Evolutionary conservation across 1,284 basidiomycete genomes (phyloP).

Genomic region (Ceratorhiza oryzae-sativae): DNA sequence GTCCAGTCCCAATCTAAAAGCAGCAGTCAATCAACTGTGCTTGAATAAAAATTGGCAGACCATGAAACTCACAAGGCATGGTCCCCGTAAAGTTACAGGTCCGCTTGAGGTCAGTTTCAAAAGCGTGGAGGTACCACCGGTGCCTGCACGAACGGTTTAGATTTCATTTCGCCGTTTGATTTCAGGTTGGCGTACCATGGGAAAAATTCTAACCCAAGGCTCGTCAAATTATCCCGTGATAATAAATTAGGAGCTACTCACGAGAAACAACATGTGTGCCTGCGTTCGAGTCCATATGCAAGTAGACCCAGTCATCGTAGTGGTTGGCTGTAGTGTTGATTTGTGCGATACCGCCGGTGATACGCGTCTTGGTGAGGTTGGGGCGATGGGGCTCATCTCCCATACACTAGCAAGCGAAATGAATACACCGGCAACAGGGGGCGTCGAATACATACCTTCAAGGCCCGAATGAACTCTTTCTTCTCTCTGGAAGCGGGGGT

Average conservation of each 20-base stretch:
- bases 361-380: not conserved
- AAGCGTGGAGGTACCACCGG: not conserved
- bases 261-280: not conserved
- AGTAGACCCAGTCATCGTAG: not conserved
- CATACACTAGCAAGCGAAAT: constrained; percentile 1
- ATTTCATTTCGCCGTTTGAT: not conserved
- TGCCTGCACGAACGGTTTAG: not conserved
- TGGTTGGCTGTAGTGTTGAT: not conserved
- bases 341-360: not conserved
- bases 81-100: not conserved
- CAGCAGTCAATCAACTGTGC: too few relatives aligned
- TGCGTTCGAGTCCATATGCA: constrained; percentile 12
- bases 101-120: not conserved
- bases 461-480: not conserved
- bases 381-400: not conserved
- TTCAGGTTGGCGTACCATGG: not conserved
- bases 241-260: not conserved
- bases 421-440: too few relatives aligned
- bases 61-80: not conserved
- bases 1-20: constrained; percentile 5
- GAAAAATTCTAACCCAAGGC: constrained; percentile 15
- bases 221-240: too few relatives aligned
- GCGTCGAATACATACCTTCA: not conserved
- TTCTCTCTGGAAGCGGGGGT: not conserved
- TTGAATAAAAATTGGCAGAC: not conserved